Evolutionary conservation across 176 grass and related monocot genomes (phyloP), one percentile per base, ranked within the genome.

Genomic region (Ensete ventricosum): DNA sequence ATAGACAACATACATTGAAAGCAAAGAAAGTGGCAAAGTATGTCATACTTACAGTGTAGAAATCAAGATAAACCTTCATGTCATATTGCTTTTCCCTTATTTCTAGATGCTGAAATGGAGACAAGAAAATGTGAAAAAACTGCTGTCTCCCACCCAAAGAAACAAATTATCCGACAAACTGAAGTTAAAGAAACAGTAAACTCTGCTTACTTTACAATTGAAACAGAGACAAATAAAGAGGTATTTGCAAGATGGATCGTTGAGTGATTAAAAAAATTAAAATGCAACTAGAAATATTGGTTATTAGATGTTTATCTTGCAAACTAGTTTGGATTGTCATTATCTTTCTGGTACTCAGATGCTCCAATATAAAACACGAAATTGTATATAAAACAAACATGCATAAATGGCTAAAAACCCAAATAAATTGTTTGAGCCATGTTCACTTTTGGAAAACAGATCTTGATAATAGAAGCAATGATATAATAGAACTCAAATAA

Each of bases 41-140:
- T 25, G 60, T 68, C 55, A 52, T 76, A 81, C 90, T 85, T 93
- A 97, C 90, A 11, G 86, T 99, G 77, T 78, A 99, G 50, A 94
- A 84, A 67, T 98, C 82, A 79, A 94, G 54, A 71, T 91, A 87
- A 82, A 99, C 73, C 80, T 93, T 94, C 73, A 84, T 85, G 76
- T 99, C 95, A 58, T 99, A 99, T 53, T 98, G 88, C 78, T 94
- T 99, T 80, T 99, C 95, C 64, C 95, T 85, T 78, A 94, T 78
- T 87, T 99, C 88, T 8, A 99, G 82, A 68, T 94, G 75, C 95
- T 99, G 82, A 77, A 80, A 63, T 48, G 11, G 6, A 55, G 51
- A 55, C 12, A 24, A 69, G 9, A 55, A 2, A 50, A 17, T 27
- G 14, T 25, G 55, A 64, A 24, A 66, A 66, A 66, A 66, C 64